These are phyloP conservation scores for Thinopyrum elongatum DNA, from an alignment of 176 grass and related monocot species.

Conservation along the genomic window DNA sequence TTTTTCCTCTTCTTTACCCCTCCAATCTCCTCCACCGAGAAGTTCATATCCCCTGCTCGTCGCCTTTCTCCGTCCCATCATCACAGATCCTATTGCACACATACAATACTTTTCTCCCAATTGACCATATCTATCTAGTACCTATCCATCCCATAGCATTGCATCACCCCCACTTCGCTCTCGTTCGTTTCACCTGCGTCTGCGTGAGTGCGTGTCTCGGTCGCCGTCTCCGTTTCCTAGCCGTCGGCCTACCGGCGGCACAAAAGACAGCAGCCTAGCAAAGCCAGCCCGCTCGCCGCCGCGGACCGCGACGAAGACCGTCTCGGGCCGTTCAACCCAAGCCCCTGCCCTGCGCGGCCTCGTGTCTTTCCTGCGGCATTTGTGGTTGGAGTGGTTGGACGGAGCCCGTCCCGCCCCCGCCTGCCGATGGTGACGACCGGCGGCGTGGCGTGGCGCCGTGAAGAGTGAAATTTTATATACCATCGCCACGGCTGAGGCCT, in stretches of 20 bases:
- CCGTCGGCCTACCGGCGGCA: neutral
- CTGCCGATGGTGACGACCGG: conserved; percentile 47
- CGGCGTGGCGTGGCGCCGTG: conserved; percentile 34
- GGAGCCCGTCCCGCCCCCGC: neutral
- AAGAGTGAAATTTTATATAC: conserved; percentile 34
- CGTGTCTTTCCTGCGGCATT: conserved; percentile 15
- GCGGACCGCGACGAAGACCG: conserved; percentile 31
- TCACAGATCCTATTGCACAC: conserved; percentile 14
- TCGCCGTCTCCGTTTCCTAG: conserved; percentile 26
- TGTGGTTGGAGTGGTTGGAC: conserved; percentile 81
- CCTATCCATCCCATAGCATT: neutral
- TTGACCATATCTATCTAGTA: neutral
- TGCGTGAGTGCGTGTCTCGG: neutral
- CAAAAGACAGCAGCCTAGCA: conserved; percentile 12
- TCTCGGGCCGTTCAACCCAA: neutral
- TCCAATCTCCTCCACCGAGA: conserved; percentile 30
- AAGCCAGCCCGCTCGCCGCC: conserved; percentile 4
- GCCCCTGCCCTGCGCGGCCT: neutral
- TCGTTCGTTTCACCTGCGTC: neutral
- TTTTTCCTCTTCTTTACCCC: neutral
- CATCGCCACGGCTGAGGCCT: conserved; percentile 25
- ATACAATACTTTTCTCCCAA: neutral
- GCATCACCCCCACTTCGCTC: neutral
- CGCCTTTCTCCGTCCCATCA: conserved; percentile 21
- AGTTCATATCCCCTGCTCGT: neutral